Evolutionary conservation across 1,284 basidiomycete species (phyloP), one percentile per base, ranked within the genome.

Genomic region (Pyrrhoderma lamaoense): DNA sequence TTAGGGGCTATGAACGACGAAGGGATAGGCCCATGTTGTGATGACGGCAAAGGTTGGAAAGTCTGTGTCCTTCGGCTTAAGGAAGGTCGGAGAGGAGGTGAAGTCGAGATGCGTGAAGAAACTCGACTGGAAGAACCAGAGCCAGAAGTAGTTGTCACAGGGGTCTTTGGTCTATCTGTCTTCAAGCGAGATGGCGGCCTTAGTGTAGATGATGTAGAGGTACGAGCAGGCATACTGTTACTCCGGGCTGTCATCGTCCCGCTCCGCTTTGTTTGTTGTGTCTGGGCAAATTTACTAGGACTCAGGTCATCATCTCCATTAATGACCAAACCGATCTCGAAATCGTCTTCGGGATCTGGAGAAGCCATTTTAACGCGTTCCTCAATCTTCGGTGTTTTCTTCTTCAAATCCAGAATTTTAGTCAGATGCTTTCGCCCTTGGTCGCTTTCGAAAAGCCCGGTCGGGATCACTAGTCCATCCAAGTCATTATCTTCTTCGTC

Each of bases 231-330:
- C 23, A 76, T 70, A 58, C 75, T 84, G 61, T 76, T 77, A 57
- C 76, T 79, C 47, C 79, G 74, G 36, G 42, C 42, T 52, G 56
- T 36, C 57, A 49, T 31, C 58, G 61, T 67, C 62, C 70, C 61
- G 62, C 62, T 58, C 14, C 74, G 74, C 45, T 74, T 67, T 18
- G 69, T 64, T 54, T 60, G 60, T 45, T 79, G 71, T 51, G 72
- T 78, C 60, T 73, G 68, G 38, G 80, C 67, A 25, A 89, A 74
- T 46, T 86, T 73, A 62, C 81, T 85, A 5, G 85, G 82, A 61
- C 83, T 89, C 45, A 90, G 76, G 62, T 89, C 86, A 50, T 77
- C 77, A 61, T 88, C 87, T 54, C 87, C 84, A 59, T 83, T 80
- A 59, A 91, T 82, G 57, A 89, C 75, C 48, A 91, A 79, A 22